Base-by-base conservation (phyloP, 2,329 filamentous ascomycete species). In the Dactylellina haptotyla region DNA sequence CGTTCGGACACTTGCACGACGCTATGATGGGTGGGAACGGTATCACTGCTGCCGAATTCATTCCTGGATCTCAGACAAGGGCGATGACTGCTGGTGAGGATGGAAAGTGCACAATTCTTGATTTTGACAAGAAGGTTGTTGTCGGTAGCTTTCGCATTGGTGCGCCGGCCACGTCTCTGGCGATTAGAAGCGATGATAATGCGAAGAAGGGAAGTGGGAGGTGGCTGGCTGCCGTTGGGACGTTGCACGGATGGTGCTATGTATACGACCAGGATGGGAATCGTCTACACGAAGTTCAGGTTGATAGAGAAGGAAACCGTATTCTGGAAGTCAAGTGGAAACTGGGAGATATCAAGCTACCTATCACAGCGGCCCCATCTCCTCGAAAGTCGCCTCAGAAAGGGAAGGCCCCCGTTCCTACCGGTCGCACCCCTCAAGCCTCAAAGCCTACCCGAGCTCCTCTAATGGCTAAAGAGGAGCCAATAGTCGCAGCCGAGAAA, bases 51-150 rank as follows among this genome's bases (percentile, higher is more conserved):
- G 76, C 76, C 20, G 71, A 78, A 50, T 78, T 78, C 46, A 58
- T 78, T 23, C 77, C 77, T 1, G 76, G 77, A 12, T 75, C 76
- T 25, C 70, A 75, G 45, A 73, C 76, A 48, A 76, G 66, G 41
- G 77, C 77, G 51, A 72, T 78, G n/a, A 78, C 76, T 3, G 76
- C 77, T 25, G 77, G 77, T 3, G 77, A 78, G 32, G 77, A 78
- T 57, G 77, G 77, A 20, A 76, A 76, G 14, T 63, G 65, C 18
- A 75, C 75, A 58, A 56, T 78, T 28, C 74, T 78, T 3, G 77
- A 78, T 73, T 78, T 78, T 37, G 76, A 78, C 10, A 75, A 76
- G 51, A 75, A 74, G 34, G 70, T 72, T 50, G 76, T 77, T 3
- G 50, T 77, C 2, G 76, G 72, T 14, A 78, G 77, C 30, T 78